A percentile compares a stretch with the other conserved stretches of the same genome.
Evolutionary conservation across 345 rosid species (phyloP).

Genomic region (Linum lewisii): DNA sequence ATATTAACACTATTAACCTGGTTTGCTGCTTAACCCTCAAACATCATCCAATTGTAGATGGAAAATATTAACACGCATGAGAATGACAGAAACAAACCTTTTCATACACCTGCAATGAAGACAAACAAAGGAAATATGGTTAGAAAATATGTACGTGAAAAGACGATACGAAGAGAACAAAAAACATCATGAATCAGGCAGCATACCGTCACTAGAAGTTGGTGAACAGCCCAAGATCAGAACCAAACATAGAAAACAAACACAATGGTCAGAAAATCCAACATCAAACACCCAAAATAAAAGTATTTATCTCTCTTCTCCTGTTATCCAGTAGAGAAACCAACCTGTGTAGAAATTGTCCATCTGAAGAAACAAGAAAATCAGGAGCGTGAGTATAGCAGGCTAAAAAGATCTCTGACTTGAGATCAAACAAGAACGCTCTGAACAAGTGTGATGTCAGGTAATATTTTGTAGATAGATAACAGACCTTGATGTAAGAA

Average conservation of each 20-base stretch:
- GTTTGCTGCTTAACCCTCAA: neutral
- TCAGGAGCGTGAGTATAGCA: conserved; percentile 14
- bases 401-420: neutral
- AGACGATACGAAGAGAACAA: neutral
- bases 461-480: conserved; percentile 3
- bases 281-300: conserved; percentile 9
- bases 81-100: conserved; percentile 46
- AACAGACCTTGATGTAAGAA: conserved; percentile 88
- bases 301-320: neutral
- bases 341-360: conserved; percentile 97
- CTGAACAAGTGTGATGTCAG: neutral
- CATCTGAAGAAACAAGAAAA: conserved; percentile 51
- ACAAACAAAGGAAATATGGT: conserved; percentile 16
- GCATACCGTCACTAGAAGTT: conserved; percentile 71
- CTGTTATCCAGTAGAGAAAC: conserved; percentile 17
- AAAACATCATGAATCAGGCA: neutral
- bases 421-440: too few relatives aligned
- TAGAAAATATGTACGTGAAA: neutral
- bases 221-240: conserved; percentile 19
- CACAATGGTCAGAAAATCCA: conserved; percentile 13
- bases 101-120: conserved; percentile 67
- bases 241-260: conserved; percentile 20
- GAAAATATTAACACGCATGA: neutral
- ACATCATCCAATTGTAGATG: neutral
- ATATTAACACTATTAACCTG: conserved; percentile 3